A percentile compares a stretch with the other conserved stretches of the same genome.
phyloP scores from a whole-genome alignment of 495 filamentous ascomycete genomes.

The Penicillium roqueforti region DNA sequence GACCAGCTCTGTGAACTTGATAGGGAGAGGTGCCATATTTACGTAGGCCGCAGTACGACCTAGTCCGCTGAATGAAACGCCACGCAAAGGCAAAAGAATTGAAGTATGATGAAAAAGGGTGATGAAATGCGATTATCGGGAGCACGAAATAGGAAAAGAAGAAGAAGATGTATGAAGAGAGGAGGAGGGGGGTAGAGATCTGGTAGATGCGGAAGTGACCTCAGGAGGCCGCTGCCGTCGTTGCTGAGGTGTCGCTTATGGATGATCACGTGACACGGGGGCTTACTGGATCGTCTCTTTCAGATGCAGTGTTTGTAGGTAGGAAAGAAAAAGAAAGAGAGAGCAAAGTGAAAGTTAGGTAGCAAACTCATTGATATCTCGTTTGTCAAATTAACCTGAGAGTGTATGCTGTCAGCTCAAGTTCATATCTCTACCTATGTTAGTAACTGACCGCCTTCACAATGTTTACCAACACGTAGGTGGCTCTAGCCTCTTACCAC shows the following conservation, averaged over 20 bases:
- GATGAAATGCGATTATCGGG: slow-evolving; percentile 16
- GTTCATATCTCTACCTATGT: background rate
- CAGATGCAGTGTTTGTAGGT: background rate
- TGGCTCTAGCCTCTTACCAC: background rate
- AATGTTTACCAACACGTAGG: background rate
- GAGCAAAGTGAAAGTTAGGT: background rate
- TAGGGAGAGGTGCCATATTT: slow-evolving; percentile 77
- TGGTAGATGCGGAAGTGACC: slow-evolving; percentile 39
- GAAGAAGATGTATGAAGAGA: slow-evolving; percentile 13
- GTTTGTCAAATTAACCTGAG: background rate
- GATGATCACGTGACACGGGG: slow-evolving; percentile 37
- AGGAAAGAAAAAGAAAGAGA: background rate
- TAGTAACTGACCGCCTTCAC: slow-evolving; percentile 1
- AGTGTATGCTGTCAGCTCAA: background rate
- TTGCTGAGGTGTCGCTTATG: slow-evolving; percentile 51
- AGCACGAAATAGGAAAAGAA: slow-evolving; percentile 15
- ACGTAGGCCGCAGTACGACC: slow-evolving; percentile 47
- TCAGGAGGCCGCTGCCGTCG: slow-evolving; percentile 42
- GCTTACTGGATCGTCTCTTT: background rate
- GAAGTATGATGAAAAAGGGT: slow-evolving; percentile 20
- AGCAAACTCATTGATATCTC: background rate
- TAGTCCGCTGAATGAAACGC: slow-evolving; percentile 48
- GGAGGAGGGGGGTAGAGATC: slow-evolving; percentile 18
- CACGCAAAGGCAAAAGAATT: slow-evolving; percentile 36
- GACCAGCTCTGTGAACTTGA: slow-evolving; percentile 91